phyloP scores from a whole-genome alignment of 805 yeast genomes.

The Torulaspora gathmanii region DNA sequence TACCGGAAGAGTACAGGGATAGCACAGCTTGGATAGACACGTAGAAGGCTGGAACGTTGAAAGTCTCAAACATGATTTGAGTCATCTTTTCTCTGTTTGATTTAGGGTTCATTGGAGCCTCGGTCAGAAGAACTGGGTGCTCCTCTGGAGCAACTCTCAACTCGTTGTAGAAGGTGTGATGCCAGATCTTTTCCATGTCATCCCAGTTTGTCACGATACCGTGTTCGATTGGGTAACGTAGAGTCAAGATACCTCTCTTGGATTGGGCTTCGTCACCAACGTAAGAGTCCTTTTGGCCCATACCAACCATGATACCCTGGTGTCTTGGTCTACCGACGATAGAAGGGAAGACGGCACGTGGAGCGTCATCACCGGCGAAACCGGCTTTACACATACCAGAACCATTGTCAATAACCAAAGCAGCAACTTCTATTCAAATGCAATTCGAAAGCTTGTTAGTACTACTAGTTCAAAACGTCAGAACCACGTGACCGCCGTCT shows the following conservation, averaged over 20 bases:
- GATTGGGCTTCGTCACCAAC: conserved; percentile 99
- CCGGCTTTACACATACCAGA: conserved; percentile 99
- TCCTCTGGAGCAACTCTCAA: conserved; percentile 99
- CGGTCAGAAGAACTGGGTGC: conserved; percentile 98
- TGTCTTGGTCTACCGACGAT: conserved; percentile 99
- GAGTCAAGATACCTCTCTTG: conserved; percentile 98
- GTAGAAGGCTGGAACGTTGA: conserved; percentile 99
- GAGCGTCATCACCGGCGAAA: conserved; percentile 99
- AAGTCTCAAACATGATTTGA: conserved; percentile 97
- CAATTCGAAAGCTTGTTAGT: conserved; percentile 9
- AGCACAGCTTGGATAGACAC: conserved; percentile 98
- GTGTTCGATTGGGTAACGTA: conserved; percentile 99
- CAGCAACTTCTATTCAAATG: conserved; percentile 35
- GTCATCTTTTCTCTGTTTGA: conserved; percentile 99
- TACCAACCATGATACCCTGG: conserved; percentile 99
- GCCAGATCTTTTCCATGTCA: conserved; percentile 99
- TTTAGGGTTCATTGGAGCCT: conserved; percentile 99
- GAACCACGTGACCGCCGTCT: conserved; percentile 1
- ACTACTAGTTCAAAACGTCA: not conserved
- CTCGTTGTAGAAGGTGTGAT: conserved; percentile 99
- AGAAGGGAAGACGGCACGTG: conserved; percentile 99
- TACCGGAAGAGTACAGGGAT: conserved; percentile 97
- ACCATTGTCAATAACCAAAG: conserved; percentile 94
- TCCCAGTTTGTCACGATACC: conserved; percentile 99
- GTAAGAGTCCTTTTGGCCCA: conserved; percentile 99